Base-by-base conservation (phyloP, 78 protist genomes). In the Pelomyxa schiedti region DNA sequence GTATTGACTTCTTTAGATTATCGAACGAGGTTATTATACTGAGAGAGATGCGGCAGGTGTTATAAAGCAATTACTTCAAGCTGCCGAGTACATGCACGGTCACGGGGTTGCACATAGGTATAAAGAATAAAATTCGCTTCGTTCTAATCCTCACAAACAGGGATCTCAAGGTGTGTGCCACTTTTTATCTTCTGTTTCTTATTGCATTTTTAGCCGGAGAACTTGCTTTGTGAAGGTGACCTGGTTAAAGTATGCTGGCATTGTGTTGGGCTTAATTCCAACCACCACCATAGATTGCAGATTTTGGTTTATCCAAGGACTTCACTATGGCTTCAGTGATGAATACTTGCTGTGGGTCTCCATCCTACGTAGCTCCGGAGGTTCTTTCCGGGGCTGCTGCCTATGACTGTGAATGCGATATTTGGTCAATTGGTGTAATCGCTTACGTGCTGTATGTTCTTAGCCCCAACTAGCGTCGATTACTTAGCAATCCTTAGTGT, bases 91-190 rank as follows among this genome's bases (percentile, higher is more conserved):
- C 66, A 64, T 92, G 72, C 96, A 93, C 86, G 77, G 47, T 1
- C 53, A 68, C 42, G 91, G 95, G 41, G 84, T 93, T 39, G 82
- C 88, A n/a, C 96, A 93, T 40, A 78, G 96, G 39, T 92, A n/a
- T n/a, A n/a, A n/a, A n/a, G n/a, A n/a, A n/a, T n/a, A n/a, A n/a
- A n/a, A n/a, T n/a, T n/a, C n/a, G n/a, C n/a, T n/a, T n/a, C n/a
- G n/a, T n/a, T n/a, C n/a, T n/a, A n/a, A n/a, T n/a, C n/a, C n/a
- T n/a, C n/a, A n/a, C n/a, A n/a, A n/a, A n/a, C n/a, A n/a, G n/a
- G n/a, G n/a, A n/a, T n/a, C n/a, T n/a, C n/a, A n/a, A n/a, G n/a
- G n/a, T n/a, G n/a, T n/a, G n/a, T n/a, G n/a, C n/a, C n/a, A n/a
- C n/a, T n/a, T n/a, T n/a, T n/a, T n/a, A n/a, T n/a, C n/a, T n/a